A percentile compares a stretch with the other conserved stretches of the same genome.
Conservation (phyloP, 176 grass and related monocot species). For the Oryza nivara region DNA sequence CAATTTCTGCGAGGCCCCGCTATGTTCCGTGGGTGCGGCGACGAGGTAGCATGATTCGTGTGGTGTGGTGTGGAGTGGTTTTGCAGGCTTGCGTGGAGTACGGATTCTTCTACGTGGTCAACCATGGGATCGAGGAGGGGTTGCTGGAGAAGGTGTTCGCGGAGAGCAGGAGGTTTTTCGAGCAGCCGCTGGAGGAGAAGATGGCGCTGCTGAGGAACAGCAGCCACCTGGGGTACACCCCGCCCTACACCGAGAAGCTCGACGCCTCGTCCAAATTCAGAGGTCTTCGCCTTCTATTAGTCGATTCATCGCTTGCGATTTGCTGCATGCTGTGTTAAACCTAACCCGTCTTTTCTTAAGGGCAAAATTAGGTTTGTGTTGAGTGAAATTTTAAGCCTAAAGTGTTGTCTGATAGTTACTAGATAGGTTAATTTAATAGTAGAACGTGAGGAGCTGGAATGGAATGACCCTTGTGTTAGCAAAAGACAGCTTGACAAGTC, state of each 20-base stretch:
- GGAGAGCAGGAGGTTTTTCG: slow-evolving; percentile 64
- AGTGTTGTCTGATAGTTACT: neutral
- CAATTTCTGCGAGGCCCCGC: neutral
- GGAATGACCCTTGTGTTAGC: too few species aligned
- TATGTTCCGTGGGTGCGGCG: too few species aligned
- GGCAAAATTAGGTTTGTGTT: neutral
- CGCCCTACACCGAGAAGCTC: slow-evolving; percentile 69
- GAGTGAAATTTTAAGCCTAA: too few species aligned
- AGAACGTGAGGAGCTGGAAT: neutral
- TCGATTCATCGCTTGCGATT: neutral
- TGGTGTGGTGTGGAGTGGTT: neutral
- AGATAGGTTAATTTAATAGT: neutral
- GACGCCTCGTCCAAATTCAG: slow-evolving; percentile 59
- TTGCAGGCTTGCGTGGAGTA: slow-evolving; percentile 62
- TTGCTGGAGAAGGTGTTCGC: slow-evolving; percentile 37
- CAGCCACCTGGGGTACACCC: slow-evolving; percentile 68
- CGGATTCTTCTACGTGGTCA: slow-evolving; percentile 77
- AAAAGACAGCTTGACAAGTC: neutral
- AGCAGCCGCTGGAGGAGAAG: slow-evolving; percentile 51
- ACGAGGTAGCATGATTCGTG: neutral
- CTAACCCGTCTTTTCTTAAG: neutral
- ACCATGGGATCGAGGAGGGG: slow-evolving; percentile 52
- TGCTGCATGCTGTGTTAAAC: neutral
- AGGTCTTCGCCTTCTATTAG: slow-evolving; percentile 39
- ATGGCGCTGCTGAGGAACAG: slow-evolving; percentile 48